Conservation (phyloP, 2,329 filamentous ascomycete species). For the Lomentospora prolificans region DNA sequence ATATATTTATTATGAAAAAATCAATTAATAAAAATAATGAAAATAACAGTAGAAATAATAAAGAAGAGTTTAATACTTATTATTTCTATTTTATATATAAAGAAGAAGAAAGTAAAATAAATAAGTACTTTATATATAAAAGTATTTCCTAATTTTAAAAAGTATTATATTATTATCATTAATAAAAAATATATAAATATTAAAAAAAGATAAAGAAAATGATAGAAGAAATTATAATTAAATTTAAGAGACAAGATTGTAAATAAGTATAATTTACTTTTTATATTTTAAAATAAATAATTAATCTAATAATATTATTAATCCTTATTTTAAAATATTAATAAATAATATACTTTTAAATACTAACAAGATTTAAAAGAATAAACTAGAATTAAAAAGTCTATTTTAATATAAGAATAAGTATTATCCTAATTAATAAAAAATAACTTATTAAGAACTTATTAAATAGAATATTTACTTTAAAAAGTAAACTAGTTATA, state of each 20-base stretch:
- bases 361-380: not conserved
- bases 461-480: not conserved
- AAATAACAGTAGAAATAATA: too few relatives aligned
- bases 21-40: too few relatives aligned
- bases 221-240: not conserved
- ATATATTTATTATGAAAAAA: too few relatives aligned
- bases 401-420: not conserved
- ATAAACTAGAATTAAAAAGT: not conserved
- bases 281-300: not conserved
- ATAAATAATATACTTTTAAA: not conserved
- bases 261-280: not conserved
- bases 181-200: not conserved
- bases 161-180: not conserved
- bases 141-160: not conserved
- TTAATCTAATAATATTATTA: not conserved
- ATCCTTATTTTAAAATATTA: not conserved
- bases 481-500: not conserved
- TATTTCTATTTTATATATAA: too few relatives aligned
- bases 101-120: too few relatives aligned
- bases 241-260: not conserved
- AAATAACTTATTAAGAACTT: not conserved
- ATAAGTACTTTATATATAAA: not conserved
- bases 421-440: too few relatives aligned
- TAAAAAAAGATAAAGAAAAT: not conserved
- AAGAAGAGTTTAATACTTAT: too few relatives aligned